phyloP scores from a whole-genome alignment of 2,329 filamentous ascomycete genomes.

The Colletotrichum melonis region DNA sequence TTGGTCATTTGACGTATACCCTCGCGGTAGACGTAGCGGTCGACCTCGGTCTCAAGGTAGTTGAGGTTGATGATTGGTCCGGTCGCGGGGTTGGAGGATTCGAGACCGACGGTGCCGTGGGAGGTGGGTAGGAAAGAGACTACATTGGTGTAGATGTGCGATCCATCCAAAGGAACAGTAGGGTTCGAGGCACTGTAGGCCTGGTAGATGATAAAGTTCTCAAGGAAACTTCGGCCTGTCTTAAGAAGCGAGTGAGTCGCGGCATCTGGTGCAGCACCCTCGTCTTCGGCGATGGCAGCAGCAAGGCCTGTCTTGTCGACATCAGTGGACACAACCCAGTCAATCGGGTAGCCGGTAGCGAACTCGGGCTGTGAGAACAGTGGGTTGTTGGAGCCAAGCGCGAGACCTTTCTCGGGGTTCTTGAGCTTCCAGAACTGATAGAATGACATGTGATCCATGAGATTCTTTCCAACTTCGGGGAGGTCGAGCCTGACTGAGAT shows the following conservation, averaged over 20 bases:
- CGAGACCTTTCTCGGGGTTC: slow-evolving; percentile 41
- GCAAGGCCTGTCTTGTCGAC: slow-evolving; percentile 43
- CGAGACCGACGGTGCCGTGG: slow-evolving; percentile 42
- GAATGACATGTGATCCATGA: no score
- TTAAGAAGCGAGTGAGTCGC: slow-evolving; percentile 48
- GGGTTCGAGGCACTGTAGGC: slow-evolving; percentile 18
- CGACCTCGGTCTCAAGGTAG: slow-evolving; percentile 43
- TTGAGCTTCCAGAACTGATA: no score
- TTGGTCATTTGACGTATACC: slow-evolving; percentile 40
- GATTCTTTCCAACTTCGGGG: slow-evolving; percentile 54
- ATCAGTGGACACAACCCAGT: slow-evolving; percentile 49
- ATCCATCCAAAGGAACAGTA: slow-evolving; percentile 18
- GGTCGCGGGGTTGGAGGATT: slow-evolving; percentile 35
- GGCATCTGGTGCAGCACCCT: slow-evolving; percentile 44
- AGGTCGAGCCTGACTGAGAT: slow-evolving; percentile 55
- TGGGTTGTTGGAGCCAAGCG: slow-evolving; percentile 47
- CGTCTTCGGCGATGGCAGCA: slow-evolving; percentile 47
- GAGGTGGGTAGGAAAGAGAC: slow-evolving; percentile 42
- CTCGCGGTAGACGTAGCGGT: slow-evolving; percentile 44
- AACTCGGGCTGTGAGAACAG: slow-evolving; percentile 50
- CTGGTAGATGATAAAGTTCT: slow-evolving; percentile 40
- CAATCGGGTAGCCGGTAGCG: slow-evolving; percentile 46
- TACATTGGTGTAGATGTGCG: slow-evolving; percentile 35
- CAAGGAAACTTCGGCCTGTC: slow-evolving; percentile 40
- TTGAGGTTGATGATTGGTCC: slow-evolving; percentile 44